Evolutionary conservation across 768 basidiomycete genomes (phyloP).

Genomic region (Trametes coccinea): DNA sequence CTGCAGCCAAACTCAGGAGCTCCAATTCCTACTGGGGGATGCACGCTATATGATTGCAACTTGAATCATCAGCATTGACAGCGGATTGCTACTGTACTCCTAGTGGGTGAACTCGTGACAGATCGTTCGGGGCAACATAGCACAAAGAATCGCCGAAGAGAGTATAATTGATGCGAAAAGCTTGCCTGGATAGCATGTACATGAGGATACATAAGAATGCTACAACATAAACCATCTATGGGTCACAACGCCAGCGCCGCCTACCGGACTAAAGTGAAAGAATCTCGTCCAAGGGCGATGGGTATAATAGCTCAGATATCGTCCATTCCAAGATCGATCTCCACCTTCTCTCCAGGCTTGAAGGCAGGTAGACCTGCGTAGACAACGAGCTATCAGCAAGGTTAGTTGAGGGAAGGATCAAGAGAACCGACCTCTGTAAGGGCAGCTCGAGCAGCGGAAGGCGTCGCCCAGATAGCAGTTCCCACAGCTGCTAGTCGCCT

Average conservation of each 20-base stretch:
- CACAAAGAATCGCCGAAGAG: too few relatives aligned
- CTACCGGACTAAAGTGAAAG: neutral
- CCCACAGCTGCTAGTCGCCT: slow-evolving; percentile 95
- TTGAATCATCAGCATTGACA: too few relatives aligned
- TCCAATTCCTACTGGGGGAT: too few relatives aligned
- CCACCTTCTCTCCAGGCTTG: slow-evolving; percentile 97
- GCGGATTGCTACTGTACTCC: too few relatives aligned
- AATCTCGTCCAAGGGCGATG: neutral
- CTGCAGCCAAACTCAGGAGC: too few relatives aligned
- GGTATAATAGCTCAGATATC: slow-evolving; percentile 55
- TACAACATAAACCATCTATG: slow-evolving; percentile 15
- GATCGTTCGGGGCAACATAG: too few relatives aligned
- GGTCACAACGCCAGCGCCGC: neutral
- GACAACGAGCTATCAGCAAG: neutral
- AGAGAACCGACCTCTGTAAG: slow-evolving; percentile 82
- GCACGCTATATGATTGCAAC: too few relatives aligned
- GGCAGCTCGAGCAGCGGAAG: slow-evolving; percentile 94
- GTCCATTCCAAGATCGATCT: slow-evolving; percentile 86
- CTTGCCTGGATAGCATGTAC: neutral
- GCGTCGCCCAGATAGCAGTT: slow-evolving; percentile 98
- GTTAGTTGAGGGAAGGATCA: neutral
- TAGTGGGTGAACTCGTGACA: too few relatives aligned
- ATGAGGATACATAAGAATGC: slow-evolving; percentile 15
- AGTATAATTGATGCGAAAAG: too few relatives aligned
- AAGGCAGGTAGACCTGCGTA: slow-evolving; percentile 91